A percentile compares a stretch with the other conserved stretches of the same genome.
phyloP scores from a whole-genome alignment of 148 eudicot species.

The Hydrangea macrophylla region DNA sequence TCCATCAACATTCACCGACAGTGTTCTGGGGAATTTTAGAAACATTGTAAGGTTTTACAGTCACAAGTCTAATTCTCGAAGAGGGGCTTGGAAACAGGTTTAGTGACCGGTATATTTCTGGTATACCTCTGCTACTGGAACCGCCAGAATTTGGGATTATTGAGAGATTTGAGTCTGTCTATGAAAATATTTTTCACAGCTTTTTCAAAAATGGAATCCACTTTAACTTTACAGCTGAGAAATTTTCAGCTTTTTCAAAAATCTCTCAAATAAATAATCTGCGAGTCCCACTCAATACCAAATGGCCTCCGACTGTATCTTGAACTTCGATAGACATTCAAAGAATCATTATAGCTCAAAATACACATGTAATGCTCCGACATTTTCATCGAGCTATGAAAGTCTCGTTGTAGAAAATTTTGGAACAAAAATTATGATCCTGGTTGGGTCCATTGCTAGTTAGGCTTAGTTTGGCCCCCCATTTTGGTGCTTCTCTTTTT shows the following conservation, averaged over 20 bases:
- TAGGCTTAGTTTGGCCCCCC: no score
- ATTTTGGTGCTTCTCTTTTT: no score
- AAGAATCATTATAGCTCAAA: not conserved
- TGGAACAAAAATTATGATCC: no score
- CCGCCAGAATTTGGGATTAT: not conserved
- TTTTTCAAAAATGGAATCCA: no score
- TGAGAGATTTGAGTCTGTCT: no score
- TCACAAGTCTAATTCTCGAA: not conserved
- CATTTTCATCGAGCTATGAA: not conserved
- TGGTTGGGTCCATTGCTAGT: not conserved
- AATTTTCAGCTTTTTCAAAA: no score
- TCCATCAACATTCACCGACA: conserved; percentile 21
- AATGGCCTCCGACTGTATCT: not conserved
- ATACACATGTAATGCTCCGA: not conserved
- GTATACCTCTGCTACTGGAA: not conserved
- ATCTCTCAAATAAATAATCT: no score
- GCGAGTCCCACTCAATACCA: no score
- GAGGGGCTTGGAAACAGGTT: not conserved
- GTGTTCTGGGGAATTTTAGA: conserved; percentile 27
- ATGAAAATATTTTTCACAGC: no score
- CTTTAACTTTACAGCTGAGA: no score
- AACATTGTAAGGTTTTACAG: conserved; percentile 8
- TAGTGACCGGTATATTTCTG: no score
- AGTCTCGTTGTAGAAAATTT: not conserved
- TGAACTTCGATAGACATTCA: not conserved